A percentile compares a stretch with the other conserved stretches of the same genome.
Evolutionary conservation across 108 stramenopile species (phyloP).

Genomic region (Aurantiochytrium sp.): DNA sequence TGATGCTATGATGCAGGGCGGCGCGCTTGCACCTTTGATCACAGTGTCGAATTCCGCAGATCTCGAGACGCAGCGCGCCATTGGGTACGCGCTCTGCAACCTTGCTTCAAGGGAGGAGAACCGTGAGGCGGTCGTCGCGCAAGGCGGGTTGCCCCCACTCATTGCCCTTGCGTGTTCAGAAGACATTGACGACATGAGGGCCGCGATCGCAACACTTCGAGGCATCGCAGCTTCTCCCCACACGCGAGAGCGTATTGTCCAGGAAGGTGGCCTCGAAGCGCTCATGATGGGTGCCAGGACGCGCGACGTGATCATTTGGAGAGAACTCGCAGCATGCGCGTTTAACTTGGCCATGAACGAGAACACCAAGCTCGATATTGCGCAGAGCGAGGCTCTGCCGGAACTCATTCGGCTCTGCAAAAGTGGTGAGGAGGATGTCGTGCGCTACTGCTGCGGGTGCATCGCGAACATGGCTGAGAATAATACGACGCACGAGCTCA

Average conservation of each 20-base stretch:
- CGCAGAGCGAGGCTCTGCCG: constrained; percentile 4
- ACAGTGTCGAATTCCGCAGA: constrained; percentile 49
- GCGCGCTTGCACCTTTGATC: constrained; percentile 60
- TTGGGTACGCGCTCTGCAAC: constrained; percentile 72
- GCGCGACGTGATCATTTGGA: constrained; percentile 46
- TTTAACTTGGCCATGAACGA: constrained; percentile 64
- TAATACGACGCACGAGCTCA: constrained; percentile 34
- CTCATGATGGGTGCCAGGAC: constrained; percentile 33
- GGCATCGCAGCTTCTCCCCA: constrained; percentile 49
- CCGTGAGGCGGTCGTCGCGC: constrained; percentile 48
- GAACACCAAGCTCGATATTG: constrained; percentile 67
- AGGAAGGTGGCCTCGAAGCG: constrained; percentile 59
- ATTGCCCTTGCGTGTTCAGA: constrained; percentile 60
- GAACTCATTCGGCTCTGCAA: constrained; percentile 40
- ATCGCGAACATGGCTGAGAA: constrained; percentile 66
- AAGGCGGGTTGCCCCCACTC: constrained; percentile 65
- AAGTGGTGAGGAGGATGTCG: constrained; percentile 24
- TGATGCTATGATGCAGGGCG: constrained; percentile 43
- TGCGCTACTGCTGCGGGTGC: constrained; percentile 47
- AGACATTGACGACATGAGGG: constrained; percentile 52
- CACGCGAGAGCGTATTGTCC: constrained; percentile 48
- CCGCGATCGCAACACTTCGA: constrained; percentile 62
- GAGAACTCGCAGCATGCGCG: constrained; percentile 53
- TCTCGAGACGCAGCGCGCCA: constrained; percentile 67
- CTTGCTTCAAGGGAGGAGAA: constrained; percentile 50